Percentiles rank a stretch among this genome's conserved stretches.
Conservation (phyloP, 2,329 filamentous ascomycete species). For the Aspergillus tubingensis region DNA sequence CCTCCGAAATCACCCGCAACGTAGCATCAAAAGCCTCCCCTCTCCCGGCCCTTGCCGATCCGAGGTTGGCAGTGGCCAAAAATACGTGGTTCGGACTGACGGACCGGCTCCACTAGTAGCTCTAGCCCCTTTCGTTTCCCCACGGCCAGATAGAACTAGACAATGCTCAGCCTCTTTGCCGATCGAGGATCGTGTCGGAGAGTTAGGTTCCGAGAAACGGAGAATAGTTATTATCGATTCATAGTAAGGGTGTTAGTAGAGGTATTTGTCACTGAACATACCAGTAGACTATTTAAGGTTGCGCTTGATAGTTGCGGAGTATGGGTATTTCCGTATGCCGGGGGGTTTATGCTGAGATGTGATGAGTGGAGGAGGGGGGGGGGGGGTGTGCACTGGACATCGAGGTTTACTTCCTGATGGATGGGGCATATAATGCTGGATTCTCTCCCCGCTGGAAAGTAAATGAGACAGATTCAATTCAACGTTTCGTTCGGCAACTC, state of each 20-base stretch:
- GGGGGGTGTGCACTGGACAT: too few relatives aligned
- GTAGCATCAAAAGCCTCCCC: not conserved
- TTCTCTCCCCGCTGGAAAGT: accelerated
- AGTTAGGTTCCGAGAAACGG: not conserved
- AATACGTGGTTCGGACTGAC: not conserved
- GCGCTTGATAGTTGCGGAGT: too few relatives aligned
- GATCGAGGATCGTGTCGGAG: not conserved
- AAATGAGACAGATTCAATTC: too few relatives aligned
- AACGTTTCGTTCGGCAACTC: too few relatives aligned
- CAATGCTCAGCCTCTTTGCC: not conserved
- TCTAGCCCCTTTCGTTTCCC: not conserved
- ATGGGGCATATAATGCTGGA: too few relatives aligned
- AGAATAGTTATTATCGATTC: not conserved
- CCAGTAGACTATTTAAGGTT: too few relatives aligned
- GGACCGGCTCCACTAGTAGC: not conserved
- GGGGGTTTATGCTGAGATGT: too few relatives aligned
- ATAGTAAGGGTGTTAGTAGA: too few relatives aligned
- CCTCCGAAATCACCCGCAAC: not conserved
- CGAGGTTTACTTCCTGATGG: too few relatives aligned
- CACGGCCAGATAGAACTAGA: not conserved
- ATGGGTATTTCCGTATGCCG: too few relatives aligned
- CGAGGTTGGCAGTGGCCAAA: not conserved
- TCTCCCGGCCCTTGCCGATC: not conserved
- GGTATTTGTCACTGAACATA: too few relatives aligned
- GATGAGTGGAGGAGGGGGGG: too few relatives aligned